Evolutionary conservation across 2,329 filamentous ascomycete genomes (phyloP).

Genomic region (Metarhizium album): DNA sequence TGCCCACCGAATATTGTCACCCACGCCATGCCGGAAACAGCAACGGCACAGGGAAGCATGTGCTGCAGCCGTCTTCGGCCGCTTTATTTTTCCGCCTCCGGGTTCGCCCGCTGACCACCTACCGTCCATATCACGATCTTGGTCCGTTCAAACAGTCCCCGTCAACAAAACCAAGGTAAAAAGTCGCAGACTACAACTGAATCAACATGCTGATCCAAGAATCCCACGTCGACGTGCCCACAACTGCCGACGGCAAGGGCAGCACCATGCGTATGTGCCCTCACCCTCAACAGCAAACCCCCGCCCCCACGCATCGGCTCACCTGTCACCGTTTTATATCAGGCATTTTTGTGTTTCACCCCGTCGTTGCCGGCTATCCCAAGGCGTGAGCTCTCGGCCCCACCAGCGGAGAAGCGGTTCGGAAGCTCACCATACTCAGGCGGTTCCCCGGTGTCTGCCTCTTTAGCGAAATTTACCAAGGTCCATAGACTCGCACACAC

Average conservation of each 20-base stretch:
- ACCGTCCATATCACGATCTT: too few species aligned
- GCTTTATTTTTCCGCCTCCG: slow-evolving; percentile 6
- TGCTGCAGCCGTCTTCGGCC: neutral
- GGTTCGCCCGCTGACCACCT: too few species aligned
- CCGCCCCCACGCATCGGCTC: neutral
- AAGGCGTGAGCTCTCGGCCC: slow-evolving; percentile 50
- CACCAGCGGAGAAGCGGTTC: neutral
- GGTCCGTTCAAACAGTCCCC: too few species aligned
- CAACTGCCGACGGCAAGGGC: slow-evolving; percentile 41
- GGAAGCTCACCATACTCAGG: slow-evolving; percentile 20
- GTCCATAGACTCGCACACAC: slow-evolving; percentile 29
- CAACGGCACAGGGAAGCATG: neutral
- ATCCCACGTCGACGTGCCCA: slow-evolving; percentile 38
- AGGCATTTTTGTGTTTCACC: slow-evolving; percentile 89
- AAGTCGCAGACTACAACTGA: neutral
- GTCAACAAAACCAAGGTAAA: too few species aligned
- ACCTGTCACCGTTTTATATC: slow-evolving; percentile 4
- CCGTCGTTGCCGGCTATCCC: slow-evolving; percentile 72
- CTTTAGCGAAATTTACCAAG: slow-evolving; percentile 95
- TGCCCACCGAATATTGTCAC: too few species aligned
- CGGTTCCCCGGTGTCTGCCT: slow-evolving; percentile 77
- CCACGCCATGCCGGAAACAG: neutral
- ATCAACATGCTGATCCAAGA: slow-evolving; percentile 43
- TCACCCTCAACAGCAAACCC: neutral
- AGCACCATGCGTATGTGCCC: slow-evolving; percentile 41